Percentiles rank a stretch among this genome's conserved stretches.
Conservation (phyloP, 352 stramenopile genomes). For the Globisporangium viniferum region DNA sequence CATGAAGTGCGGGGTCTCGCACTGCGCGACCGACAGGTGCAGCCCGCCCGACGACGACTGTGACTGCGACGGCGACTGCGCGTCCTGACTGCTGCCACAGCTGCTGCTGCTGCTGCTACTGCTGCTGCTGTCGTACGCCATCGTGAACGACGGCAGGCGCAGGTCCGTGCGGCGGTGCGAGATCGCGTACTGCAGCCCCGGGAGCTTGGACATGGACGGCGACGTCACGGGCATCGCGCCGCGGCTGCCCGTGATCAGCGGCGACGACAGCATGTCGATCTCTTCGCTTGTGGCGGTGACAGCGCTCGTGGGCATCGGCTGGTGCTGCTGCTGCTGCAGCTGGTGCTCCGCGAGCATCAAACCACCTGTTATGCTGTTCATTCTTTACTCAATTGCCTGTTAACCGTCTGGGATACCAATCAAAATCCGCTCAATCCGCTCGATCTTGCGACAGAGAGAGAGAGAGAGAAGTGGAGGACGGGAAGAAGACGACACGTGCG, state of each 20-base stretch:
- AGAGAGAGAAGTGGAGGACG: background rate
- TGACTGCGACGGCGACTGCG: background rate
- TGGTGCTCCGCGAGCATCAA: slow-evolving; percentile 4
- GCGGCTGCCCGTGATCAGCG: slow-evolving; percentile 34
- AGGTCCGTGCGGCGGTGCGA: slow-evolving; percentile 39
- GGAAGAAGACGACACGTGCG: background rate
- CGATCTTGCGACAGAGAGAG: background rate
- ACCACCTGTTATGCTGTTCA: slow-evolving; percentile 9
- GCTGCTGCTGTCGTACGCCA: slow-evolving; percentile 14
- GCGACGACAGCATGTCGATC: slow-evolving; percentile 26
- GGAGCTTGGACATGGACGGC: slow-evolving; percentile 48
- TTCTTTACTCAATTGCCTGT: slow-evolving; percentile 1
- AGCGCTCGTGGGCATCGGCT: background rate
- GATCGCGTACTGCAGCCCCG: slow-evolving; percentile 65
- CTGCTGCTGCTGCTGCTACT: slow-evolving; percentile 5
- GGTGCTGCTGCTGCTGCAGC: background rate
- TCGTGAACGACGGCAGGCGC: slow-evolving; percentile 45
- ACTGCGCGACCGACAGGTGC: slow-evolving; percentile 32
- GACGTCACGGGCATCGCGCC: slow-evolving; percentile 30
- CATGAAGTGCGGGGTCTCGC: slow-evolving; percentile 34
- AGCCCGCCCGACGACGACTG: slow-evolving; percentile 12
- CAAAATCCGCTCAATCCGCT: background rate
- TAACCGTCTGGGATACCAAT: background rate
- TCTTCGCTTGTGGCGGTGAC: background rate
- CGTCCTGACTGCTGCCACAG: background rate